phyloP scores from a whole-genome alignment of 371 early-diverging fungal species.

The Apophysomyces sp. region DNA sequence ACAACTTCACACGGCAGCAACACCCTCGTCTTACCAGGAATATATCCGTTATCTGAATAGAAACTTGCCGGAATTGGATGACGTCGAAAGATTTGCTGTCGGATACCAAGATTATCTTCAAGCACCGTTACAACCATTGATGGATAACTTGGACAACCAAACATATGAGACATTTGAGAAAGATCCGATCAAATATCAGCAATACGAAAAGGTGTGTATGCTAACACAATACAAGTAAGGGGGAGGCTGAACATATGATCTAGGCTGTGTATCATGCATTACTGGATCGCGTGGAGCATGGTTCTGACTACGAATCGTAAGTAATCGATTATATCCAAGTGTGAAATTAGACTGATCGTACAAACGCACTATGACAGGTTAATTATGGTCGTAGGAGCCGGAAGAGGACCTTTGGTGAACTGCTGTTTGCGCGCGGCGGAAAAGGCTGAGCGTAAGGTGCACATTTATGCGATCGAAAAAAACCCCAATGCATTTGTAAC shows the following conservation, averaged over 20 bases:
- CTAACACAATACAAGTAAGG: not conserved
- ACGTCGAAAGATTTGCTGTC: constrained; percentile 70
- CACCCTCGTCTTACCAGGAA: constrained; percentile 56
- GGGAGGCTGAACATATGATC: not conserved
- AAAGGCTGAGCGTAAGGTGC: constrained; percentile 60
- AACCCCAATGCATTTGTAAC: constrained; percentile 93
- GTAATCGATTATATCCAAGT: not conserved
- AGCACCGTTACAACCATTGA: constrained; percentile 87
- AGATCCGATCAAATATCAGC: constrained; percentile 89
- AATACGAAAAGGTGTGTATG: constrained; percentile 76
- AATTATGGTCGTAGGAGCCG: constrained; percentile 87
- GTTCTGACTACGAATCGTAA: constrained; percentile 42
- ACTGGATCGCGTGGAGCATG: constrained; percentile 49
- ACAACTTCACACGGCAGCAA: constrained; percentile 29
- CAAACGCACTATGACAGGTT: constrained; percentile 56
- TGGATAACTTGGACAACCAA: constrained; percentile 89
- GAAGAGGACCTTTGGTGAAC: constrained; percentile 80
- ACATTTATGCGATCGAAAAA: constrained; percentile 89
- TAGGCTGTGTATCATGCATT: constrained; percentile 66
- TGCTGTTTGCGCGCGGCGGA: constrained; percentile 81
- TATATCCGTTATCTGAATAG: constrained; percentile 72
- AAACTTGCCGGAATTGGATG: constrained; percentile 57
- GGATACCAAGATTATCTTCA: constrained; percentile 91
- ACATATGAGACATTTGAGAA: constrained; percentile 95
- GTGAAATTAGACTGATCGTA: constrained; percentile 42